Conservation (phyloP, 257 asterid genomes). For the Nicotiana knightiana region DNA sequence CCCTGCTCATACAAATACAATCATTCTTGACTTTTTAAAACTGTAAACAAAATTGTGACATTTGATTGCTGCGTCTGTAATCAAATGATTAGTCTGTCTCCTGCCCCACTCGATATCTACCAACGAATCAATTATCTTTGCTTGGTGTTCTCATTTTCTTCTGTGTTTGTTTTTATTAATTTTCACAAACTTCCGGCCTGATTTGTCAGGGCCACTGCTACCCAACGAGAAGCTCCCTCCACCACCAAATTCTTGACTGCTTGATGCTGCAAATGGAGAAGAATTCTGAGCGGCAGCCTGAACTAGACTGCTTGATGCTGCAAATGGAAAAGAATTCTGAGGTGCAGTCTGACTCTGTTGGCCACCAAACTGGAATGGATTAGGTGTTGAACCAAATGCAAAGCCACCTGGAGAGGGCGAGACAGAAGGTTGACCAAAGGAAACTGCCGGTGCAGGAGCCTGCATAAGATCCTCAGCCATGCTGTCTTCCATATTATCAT, state of each 20-base stretch:
- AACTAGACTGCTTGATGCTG: conserved; percentile 49
- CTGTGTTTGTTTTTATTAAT: conserved; percentile 40
- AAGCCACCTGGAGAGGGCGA: conserved; percentile 44
- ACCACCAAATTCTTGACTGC: conserved; percentile 48
- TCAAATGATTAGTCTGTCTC: not conserved
- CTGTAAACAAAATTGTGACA: conserved; percentile 10
- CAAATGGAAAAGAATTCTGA: conserved; percentile 44
- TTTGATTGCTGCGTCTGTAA: not conserved
- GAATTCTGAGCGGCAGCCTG: conserved; percentile 44
- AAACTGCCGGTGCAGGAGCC: conserved; percentile 33
- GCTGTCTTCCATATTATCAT: conserved; percentile 74
- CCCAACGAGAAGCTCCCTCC: conserved; percentile 80
- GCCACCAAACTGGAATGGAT: conserved; percentile 53
- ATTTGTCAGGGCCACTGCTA: conserved; percentile 58
- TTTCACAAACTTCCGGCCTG: conserved; percentile 47
- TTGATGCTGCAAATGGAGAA: conserved; percentile 46
- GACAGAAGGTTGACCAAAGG: conserved; percentile 51
- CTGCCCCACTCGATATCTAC: not conserved
- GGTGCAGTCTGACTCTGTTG: conserved; percentile 50
- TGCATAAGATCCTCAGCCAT: conserved; percentile 94
- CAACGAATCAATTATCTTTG: not conserved
- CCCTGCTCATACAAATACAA: not conserved
- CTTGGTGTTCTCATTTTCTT: conserved; percentile 30
- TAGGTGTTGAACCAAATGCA: conserved; percentile 42
- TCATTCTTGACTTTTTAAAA: not conserved